Evolutionary conservation across 2,329 filamentous ascomycete species (phyloP).

Genomic region (Fusarium phyllophilum): DNA sequence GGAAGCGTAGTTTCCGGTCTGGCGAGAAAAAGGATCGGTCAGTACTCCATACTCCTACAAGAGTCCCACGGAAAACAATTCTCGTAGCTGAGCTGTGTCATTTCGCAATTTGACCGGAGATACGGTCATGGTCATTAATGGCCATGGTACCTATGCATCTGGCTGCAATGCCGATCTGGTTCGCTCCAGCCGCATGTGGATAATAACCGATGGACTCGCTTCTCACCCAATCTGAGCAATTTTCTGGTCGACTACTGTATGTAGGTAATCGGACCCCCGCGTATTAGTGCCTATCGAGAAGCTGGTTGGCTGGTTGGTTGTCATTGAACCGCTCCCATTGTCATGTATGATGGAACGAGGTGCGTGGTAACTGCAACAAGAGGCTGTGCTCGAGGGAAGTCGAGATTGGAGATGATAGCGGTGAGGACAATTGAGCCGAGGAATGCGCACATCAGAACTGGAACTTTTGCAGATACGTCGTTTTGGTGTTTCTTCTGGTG

Average conservation of each 20-base stretch:
- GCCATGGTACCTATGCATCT: constrained; percentile 1
- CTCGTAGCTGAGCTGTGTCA: background rate
- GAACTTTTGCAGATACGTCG: constrained; percentile 20
- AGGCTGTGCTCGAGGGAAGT: constrained; percentile 14
- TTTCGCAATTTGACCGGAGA: background rate
- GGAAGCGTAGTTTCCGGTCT: background rate
- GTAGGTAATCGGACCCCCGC: constrained; percentile 16
- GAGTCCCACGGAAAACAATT: background rate
- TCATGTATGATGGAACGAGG: constrained; percentile 1
- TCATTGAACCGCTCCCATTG: constrained; percentile 8
- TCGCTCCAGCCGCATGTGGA: constrained; percentile 22
- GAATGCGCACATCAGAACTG: constrained; percentile 6
- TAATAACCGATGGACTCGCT: constrained; percentile 9
- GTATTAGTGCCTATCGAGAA: background rate
- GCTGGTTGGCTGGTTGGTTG: constrained; percentile 17
- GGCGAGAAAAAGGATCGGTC: background rate
- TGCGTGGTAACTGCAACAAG: constrained; percentile 10
- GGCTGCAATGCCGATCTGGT: constrained; percentile 34
- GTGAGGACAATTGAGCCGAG: constrained; percentile 9
- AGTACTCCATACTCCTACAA: background rate
- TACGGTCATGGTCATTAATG: background rate
- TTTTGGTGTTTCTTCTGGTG: constrained; percentile 13
- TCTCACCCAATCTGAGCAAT: constrained; percentile 12
- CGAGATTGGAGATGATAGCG: constrained; percentile 3
- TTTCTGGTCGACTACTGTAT: background rate